Base-by-base conservation (phyloP, 148 eudicot genomes). In the Vaccinium myrtillus region DNA sequence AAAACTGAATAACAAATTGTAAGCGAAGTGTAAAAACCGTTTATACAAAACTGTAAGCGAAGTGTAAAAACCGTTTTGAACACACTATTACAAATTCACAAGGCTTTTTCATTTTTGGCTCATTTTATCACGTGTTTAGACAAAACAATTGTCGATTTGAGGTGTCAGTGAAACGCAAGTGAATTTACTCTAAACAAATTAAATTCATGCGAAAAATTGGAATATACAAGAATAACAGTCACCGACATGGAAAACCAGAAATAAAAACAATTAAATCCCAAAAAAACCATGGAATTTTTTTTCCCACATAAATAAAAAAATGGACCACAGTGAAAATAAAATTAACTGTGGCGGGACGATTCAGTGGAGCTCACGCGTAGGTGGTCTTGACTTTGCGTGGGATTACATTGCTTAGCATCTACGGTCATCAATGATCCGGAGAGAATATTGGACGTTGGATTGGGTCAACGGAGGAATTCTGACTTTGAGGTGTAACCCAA, bases 391-490 rank as follows among this genome's bases (percentile, higher is more conserved):
- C 4, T 49, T 23, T 43, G 46, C 30, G 8, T 25, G 25, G 71
- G 77, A 49, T 30, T 48, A 63, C 32, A 46, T 81, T 8, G 71
- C 75, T 49, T 2, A 67, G 50, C 53, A 69, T 69, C 77, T 69
- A 81, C 77, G 25, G 77, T 69, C 61, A 18, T 49, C n/a, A 7
- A 81, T 27, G 77, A 10, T 67, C 61, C 18, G 43, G 19, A 65
- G 23, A 13, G 16, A 74, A 19, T 74, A 69, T 7, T 10, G 14
- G 53, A 0, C 15, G 18, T 46, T 78, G 85, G 25, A 81, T 73
- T 23, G 48, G 53, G 81, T 94, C 90, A 96, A 89, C 94, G 95
- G 50, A 93, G 91, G 70, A 94, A 93, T 7, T 94, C 94, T 10
- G 91, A 89, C 87, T 89, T 91, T 65, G 88, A 77, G 12, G 86